These are phyloP conservation scores for Eimeria sp. DNA, from an alignment of 169 alveolate genomes.

Conservation along the genomic window DNA sequence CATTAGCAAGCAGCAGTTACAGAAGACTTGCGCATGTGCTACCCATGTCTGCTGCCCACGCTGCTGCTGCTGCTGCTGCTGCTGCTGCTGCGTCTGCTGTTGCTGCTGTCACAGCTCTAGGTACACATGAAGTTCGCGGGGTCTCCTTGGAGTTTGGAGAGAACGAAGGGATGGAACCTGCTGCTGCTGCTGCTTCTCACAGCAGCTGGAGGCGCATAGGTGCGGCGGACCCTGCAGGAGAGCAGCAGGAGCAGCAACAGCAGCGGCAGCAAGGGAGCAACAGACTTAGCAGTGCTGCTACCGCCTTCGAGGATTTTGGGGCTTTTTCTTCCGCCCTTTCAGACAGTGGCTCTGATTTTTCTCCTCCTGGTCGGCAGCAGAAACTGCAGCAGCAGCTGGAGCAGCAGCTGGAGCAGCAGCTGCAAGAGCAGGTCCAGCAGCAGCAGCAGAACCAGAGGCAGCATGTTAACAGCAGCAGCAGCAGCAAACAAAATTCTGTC, in stretches of 20 bases:
- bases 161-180: not conserved
- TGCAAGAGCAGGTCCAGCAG: slow-evolving; percentile 11
- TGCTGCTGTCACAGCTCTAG: not conserved
- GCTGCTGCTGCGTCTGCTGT: slow-evolving; percentile 19
- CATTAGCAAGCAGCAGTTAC: not conserved
- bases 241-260: slow-evolving; percentile 56
- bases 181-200: too few relatives aligned
- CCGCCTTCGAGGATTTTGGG: slow-evolving; percentile 42
- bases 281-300: slow-evolving; percentile 26
- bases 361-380: slow-evolving; percentile 11
- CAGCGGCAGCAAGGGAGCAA: not conserved
- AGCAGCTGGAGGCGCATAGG: not conserved
- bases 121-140: not conserved
- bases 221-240: not conserved
- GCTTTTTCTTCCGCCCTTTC: slow-evolving; percentile 37
- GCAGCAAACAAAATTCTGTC: not conserved
- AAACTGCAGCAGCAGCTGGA: slow-evolving; percentile 15
- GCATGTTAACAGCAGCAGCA: not conserved
- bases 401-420: slow-evolving; percentile 23
- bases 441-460: slow-evolving; percentile 23
- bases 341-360: slow-evolving; percentile 16
- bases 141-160: not conserved
- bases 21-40: not conserved
- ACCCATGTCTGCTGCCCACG: too few relatives aligned
- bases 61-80: slow-evolving; percentile 12